Evolutionary conservation across 1,139 yeast species (phyloP).

Genomic region (Pichia sp.): DNA sequence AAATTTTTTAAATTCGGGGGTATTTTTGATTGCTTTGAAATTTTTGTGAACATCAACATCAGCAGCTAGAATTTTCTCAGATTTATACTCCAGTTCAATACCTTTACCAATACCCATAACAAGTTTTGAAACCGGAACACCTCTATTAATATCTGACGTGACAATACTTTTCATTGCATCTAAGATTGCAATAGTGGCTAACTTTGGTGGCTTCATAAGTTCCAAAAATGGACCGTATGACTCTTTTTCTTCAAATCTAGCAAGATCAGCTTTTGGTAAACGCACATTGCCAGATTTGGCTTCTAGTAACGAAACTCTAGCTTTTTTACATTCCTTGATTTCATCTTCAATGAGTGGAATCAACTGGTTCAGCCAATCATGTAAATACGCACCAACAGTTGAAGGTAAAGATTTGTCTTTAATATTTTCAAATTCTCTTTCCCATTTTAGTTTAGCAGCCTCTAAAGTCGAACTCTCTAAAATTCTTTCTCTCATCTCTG

Average conservation of each 20-base stretch:
- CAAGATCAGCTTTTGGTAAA: conserved; percentile 9
- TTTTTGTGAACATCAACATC: conserved; percentile 42
- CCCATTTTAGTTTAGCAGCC: conserved; percentile 87
- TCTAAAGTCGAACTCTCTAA: conserved; percentile 75
- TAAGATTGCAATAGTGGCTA: conserved; percentile 76
- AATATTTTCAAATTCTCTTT: conserved; percentile 67
- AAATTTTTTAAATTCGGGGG: conserved; percentile 37
- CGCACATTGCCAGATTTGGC: neutral
- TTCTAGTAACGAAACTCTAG: conserved; percentile 23
- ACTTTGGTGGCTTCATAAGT: conserved; percentile 66
- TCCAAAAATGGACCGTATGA: conserved; percentile 75
- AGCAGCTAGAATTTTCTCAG: conserved; percentile 50
- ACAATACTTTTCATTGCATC: conserved; percentile 65
- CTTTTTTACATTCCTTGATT: conserved; percentile 38
- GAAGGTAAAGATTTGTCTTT: conserved; percentile 42
- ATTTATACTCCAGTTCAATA: conserved; percentile 73
- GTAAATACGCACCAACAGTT: conserved; percentile 63
- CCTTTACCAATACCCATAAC: conserved; percentile 78
- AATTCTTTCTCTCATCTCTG: conserved; percentile 64
- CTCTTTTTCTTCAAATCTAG: conserved; percentile 41
- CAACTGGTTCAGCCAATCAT: conserved; percentile 69
- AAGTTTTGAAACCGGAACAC: conserved; percentile 80
- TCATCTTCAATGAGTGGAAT: conserved; percentile 64
- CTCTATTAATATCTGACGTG: conserved; percentile 72
- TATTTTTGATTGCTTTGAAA: conserved; percentile 25